Percentiles rank a stretch among this genome's conserved stretches.
Evolutionary conservation across 1,139 yeast species (phyloP).

Genomic region (Kazachstania sp.): DNA sequence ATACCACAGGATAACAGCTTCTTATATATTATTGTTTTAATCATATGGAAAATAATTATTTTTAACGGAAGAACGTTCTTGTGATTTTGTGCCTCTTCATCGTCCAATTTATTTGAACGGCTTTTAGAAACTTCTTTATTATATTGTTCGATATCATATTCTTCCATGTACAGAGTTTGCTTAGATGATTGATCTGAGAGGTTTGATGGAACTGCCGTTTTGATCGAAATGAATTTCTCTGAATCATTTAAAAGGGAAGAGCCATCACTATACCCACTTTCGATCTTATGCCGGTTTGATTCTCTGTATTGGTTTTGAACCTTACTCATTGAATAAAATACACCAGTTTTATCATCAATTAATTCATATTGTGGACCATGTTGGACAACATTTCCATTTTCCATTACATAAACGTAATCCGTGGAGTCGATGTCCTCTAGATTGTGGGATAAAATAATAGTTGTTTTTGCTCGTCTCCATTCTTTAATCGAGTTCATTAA

Average conservation of each 20-base stretch:
- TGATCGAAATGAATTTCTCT: background rate
- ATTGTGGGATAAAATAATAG: conserved; percentile 77
- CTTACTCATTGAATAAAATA: conserved; percentile 5
- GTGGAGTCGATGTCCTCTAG: conserved; percentile 42
- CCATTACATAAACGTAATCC: conserved; percentile 52
- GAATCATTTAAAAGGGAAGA: too few relatives aligned
- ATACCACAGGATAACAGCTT: conserved; percentile 44
- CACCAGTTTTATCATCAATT: conserved; percentile 8
- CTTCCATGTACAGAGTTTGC: background rate
- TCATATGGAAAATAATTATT: conserved; percentile 35
- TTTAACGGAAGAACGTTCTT: conserved; percentile 29
- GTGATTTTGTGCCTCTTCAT: conserved; percentile 8
- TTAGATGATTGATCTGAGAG: background rate
- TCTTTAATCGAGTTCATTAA: conserved; percentile 43
- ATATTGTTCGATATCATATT: background rate
- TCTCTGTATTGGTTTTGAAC: conserved; percentile 6
- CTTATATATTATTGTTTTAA: conserved; percentile 33
- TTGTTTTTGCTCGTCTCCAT: conserved; percentile 65
- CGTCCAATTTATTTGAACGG: background rate
- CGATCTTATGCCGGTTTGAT: too few relatives aligned
- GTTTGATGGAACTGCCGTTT: background rate
- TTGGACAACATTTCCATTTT: conserved; percentile 47
- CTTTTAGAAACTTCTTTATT: background rate
- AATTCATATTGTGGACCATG: conserved; percentile 36
- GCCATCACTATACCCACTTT: too few relatives aligned